A percentile compares a stretch with the other conserved stretches of the same genome.
Evolutionary conservation across 1,284 basidiomycete species (phyloP).

Genomic region (Sporisorium iseilematis-ciliati): DNA sequence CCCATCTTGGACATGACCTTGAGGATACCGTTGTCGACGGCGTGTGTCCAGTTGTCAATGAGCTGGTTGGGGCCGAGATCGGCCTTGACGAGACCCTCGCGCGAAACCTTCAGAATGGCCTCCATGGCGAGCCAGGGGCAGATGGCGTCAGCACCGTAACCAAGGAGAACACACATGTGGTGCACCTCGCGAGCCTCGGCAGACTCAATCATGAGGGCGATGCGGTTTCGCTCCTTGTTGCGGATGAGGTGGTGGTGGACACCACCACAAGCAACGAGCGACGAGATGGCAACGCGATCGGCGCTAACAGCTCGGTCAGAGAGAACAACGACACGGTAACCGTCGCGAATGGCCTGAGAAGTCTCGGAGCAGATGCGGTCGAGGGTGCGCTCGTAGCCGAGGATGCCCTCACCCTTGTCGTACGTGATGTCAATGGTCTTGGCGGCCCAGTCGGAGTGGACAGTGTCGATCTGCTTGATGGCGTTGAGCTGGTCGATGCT

Average conservation of each 20-base stretch:
- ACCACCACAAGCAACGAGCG: slow-evolving; percentile 65
- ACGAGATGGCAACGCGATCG: slow-evolving; percentile 64
- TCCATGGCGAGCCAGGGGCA: slow-evolving; percentile 68
- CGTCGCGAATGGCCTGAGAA: slow-evolving; percentile 63
- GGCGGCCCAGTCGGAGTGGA: slow-evolving; percentile 60
- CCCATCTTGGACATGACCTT: slow-evolving; percentile 69
- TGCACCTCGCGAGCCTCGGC: slow-evolving; percentile 68
- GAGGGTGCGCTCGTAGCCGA: slow-evolving; percentile 63
- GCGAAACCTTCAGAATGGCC: slow-evolving; percentile 65
- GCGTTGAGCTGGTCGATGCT: slow-evolving; percentile 64
- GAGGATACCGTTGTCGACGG: slow-evolving; percentile 65
- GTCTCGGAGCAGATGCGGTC: slow-evolving; percentile 66
- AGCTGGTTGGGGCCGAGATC: slow-evolving; percentile 58
- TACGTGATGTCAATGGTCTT: slow-evolving; percentile 67
- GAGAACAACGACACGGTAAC: slow-evolving; percentile 60
- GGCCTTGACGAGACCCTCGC: slow-evolving; percentile 66
- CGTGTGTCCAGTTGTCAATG: slow-evolving; percentile 61
- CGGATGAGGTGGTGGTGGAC: slow-evolving; percentile 69
- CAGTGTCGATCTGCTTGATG: slow-evolving; percentile 60
- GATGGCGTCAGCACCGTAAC: slow-evolving; percentile 68
- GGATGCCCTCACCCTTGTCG: slow-evolving; percentile 61
- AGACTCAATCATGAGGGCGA: slow-evolving; percentile 66
- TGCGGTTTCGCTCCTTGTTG: slow-evolving; percentile 65
- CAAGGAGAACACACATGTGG: slow-evolving; percentile 67
- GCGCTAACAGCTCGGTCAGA: slow-evolving; percentile 63